Evolutionary conservation across 2,329 filamentous ascomycete genomes (phyloP), one percentile per base, ranked within the genome.

Genomic region (Gliomastix tumulicola): DNA sequence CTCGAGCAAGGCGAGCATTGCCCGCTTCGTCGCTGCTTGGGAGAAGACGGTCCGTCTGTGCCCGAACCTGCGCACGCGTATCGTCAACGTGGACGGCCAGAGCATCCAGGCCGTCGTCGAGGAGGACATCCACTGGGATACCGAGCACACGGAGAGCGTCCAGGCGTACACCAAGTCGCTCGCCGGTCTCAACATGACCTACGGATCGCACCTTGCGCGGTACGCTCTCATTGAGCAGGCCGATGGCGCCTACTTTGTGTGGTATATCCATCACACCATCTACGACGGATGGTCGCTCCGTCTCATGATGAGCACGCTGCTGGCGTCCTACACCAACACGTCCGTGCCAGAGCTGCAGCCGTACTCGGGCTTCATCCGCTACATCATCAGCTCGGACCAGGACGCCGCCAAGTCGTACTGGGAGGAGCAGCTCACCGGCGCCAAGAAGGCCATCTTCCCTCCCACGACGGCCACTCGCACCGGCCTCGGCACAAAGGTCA

Each of bases 331-430:
- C 7, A 23, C 16, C 9, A 15, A 19, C 7, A 35, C 18, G n/a
- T n/a, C n/a, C n/a, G 17, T 16, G 27, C 7, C 27, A 6, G 27
- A 16, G 17, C 27, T 15, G 13, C 17, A 36, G 25, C 25, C 35
- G 6, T 66, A 66, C 47, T 62, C 57, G 34, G 49, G 58, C 31
- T 67, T 66, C 39, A 64, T 67, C 42, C 54, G 54, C 28, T 63
- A 64, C 39, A 53, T 68, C 8, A 52, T 56, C 39, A 53, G 63
- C 23, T 49, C 54, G 15, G 36, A 46, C 36, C 16, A 15, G 4
- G 30, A 22, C 15, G 20, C 30, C 4, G 31, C 30, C 12, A 13
- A 21, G 11, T 13, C 8, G 15, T 38, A 21, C 36, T 38, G 36
- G 36, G 15, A 5, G 11, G 30, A 27, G 11, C 30, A 38, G 15